Percentiles rank a stretch among this genome's conserved stretches.
phyloP scores from a whole-genome alignment of 2,329 filamentous ascomycete species.

The Botrytis deweyae region DNA sequence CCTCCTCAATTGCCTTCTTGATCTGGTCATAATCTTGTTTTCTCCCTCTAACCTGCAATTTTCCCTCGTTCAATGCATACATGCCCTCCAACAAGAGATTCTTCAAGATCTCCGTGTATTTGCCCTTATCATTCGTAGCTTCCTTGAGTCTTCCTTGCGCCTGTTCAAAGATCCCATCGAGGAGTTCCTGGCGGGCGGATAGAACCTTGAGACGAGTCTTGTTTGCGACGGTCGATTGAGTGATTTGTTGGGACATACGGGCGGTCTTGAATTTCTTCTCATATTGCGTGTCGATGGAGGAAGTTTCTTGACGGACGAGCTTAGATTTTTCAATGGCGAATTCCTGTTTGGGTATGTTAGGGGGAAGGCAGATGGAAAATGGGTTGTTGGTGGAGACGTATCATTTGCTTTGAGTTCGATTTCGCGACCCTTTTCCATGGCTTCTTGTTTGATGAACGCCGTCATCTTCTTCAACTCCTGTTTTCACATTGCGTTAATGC shows the following conservation, averaged over 20 bases:
- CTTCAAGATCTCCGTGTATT: slow-evolving; percentile 76
- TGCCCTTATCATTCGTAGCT: slow-evolving; percentile 64
- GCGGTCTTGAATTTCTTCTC: slow-evolving; percentile 99
- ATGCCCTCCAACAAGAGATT: slow-evolving; percentile 84
- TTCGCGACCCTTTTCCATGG: slow-evolving; percentile 92
- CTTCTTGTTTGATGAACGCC: slow-evolving; percentile 99
- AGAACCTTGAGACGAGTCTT: slow-evolving; percentile 91
- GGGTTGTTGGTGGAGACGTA: slow-evolving; percentile 11
- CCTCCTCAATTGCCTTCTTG: slow-evolving; percentile 75
- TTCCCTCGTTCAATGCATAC: slow-evolving; percentile 81
- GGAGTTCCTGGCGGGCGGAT: slow-evolving; percentile 80
- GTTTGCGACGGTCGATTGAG: slow-evolving; percentile 92
- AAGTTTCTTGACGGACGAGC: slow-evolving; percentile 92
- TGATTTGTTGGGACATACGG: slow-evolving; percentile 98
- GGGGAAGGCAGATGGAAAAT: background rate
- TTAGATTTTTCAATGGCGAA: slow-evolving; percentile 99
- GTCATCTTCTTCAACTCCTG: slow-evolving; percentile 98
- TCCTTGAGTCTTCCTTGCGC: slow-evolving; percentile 70
- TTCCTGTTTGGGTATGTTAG: slow-evolving; percentile 49
- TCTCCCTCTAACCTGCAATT: slow-evolving; percentile 71
- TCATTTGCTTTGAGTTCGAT: slow-evolving; percentile 98
- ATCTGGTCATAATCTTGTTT: slow-evolving; percentile 76
- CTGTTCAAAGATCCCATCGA: slow-evolving; percentile 85
- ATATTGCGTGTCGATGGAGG: slow-evolving; percentile 87
- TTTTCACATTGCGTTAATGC: slow-evolving; percentile 15